Conservation (phyloP, 768 basidiomycete species). For the Macrolepiota dolichaula region DNA sequence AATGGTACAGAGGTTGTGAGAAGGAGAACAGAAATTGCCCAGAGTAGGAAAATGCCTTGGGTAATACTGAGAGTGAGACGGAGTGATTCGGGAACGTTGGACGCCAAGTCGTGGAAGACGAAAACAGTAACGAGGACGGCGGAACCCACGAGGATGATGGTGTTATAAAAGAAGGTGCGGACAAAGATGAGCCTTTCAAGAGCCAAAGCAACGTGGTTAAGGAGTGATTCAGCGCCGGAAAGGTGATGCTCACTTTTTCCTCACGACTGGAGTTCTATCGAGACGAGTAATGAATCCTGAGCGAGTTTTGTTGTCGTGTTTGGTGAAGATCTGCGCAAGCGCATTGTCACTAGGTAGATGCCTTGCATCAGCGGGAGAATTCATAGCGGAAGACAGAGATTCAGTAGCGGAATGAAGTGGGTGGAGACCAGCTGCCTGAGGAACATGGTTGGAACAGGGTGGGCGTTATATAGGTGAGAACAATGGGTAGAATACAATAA, state of each 20-base stretch:
- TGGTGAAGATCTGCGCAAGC: slow-evolving; percentile 9
- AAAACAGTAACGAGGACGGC: slow-evolving; percentile 16
- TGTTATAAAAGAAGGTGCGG: slow-evolving; percentile 24
- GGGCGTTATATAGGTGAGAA: background rate
- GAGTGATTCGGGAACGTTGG: slow-evolving; percentile 16
- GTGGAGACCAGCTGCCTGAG: slow-evolving; percentile 9
- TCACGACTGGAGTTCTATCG: slow-evolving; percentile 8
- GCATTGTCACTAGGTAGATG: background rate
- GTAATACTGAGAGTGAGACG: slow-evolving; percentile 22
- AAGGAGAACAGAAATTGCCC: slow-evolving; percentile 24
- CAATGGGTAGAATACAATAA: background rate
- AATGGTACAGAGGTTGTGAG: slow-evolving; percentile 28
- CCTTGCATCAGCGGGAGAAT: background rate
- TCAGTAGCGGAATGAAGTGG: background rate
- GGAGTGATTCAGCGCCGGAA: background rate
- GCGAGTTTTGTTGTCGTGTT: slow-evolving; percentile 6
- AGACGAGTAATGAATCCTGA: slow-evolving; percentile 16
- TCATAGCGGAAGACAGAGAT: background rate
- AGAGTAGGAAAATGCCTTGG: slow-evolving; percentile 23
- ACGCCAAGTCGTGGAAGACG: slow-evolving; percentile 17
- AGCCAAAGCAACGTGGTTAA: background rate
- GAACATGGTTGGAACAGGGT: background rate
- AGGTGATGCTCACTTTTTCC: slow-evolving; percentile 7
- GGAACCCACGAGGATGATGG: slow-evolving; percentile 19
- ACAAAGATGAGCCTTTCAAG: slow-evolving; percentile 21